A percentile compares a stretch with the other conserved stretches of the same genome.
Conservation (phyloP, 768 basidiomycete species). For the Serpula lacrymans region DNA sequence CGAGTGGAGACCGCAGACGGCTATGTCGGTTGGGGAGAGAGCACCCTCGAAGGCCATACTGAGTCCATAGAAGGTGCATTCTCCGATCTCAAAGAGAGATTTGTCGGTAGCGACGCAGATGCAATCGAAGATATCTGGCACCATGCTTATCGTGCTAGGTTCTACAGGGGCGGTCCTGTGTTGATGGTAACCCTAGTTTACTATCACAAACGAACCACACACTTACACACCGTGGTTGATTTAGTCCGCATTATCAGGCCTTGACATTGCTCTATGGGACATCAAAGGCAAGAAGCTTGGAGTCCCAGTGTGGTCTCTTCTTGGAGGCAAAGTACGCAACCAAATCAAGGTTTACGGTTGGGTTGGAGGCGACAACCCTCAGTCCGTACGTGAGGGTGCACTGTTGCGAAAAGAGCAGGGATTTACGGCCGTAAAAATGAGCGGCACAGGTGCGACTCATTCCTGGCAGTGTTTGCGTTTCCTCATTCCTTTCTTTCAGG, state of each 20-base stretch:
- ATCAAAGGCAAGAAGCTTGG: slow-evolving; percentile 78
- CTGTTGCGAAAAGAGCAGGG: slow-evolving; percentile 54
- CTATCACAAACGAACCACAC: not conserved
- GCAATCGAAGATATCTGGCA: slow-evolving; percentile 75
- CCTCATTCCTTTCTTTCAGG: slow-evolving; percentile 6
- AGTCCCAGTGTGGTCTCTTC: slow-evolving; percentile 59
- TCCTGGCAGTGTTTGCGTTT: not conserved
- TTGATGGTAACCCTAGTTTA: slow-evolving; percentile 46
- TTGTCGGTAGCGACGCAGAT: slow-evolving; percentile 58
- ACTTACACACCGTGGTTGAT: not conserved
- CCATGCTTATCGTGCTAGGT: slow-evolving; percentile 59
- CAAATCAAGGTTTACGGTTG: slow-evolving; percentile 57
- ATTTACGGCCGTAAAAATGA: slow-evolving; percentile 74
- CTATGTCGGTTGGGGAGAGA: slow-evolving; percentile 72
- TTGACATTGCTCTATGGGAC: slow-evolving; percentile 75
- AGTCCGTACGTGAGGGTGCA: slow-evolving; percentile 50
- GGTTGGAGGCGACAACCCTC: slow-evolving; percentile 47
- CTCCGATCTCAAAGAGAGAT: slow-evolving; percentile 54
- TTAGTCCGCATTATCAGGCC: slow-evolving; percentile 51
- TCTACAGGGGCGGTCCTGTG: slow-evolving; percentile 72
- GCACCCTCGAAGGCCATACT: slow-evolving; percentile 67
- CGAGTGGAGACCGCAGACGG: slow-evolving; percentile 63
- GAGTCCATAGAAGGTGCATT: slow-evolving; percentile 72
- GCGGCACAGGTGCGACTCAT: slow-evolving; percentile 46
- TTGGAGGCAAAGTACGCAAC: slow-evolving; percentile 68